phyloP scores from a whole-genome alignment of 228 moss, liverwort and hornwort species.

The Sphagnum magellanicum region DNA sequence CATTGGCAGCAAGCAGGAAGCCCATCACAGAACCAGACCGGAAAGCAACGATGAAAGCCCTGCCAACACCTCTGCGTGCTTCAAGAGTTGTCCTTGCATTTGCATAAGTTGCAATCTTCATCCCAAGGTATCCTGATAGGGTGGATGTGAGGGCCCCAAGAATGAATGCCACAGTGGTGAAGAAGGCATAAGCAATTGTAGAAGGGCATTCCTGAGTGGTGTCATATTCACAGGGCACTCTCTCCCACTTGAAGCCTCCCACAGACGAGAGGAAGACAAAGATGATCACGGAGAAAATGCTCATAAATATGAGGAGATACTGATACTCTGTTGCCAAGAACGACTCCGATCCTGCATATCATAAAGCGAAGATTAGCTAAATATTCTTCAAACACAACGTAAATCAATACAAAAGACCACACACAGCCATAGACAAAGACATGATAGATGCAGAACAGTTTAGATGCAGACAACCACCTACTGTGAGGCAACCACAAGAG shows the following conservation, averaged over 20 bases:
- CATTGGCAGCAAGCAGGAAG: conserved; percentile 61
- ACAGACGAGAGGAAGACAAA: conserved; percentile 85
- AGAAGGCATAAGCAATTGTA: conserved; percentile 52
- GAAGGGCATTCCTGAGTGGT: conserved; percentile 26
- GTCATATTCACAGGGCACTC: conserved; percentile 46
- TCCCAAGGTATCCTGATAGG: conserved; percentile 77
- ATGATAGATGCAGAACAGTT: no score
- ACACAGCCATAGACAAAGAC: no score
- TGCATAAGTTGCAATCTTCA: conserved; percentile 89
- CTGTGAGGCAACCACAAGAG: no score
- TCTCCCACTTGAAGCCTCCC: conserved; percentile 46
- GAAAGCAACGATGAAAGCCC: conserved; percentile 75
- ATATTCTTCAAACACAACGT: no score
- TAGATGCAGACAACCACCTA: no score
- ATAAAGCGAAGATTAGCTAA: no score
- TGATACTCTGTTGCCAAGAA: conserved; percentile 76
- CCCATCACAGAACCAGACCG: conserved; percentile 87
- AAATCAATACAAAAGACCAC: no score
- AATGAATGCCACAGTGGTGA: conserved; percentile 78
- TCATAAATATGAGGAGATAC: conserved; percentile 72
- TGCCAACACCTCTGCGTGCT: conserved; percentile 59
- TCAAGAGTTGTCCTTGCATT: conserved; percentile 86
- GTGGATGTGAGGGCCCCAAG: conserved; percentile 72
- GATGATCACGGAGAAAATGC: conserved; percentile 73
- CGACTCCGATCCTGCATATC: conserved; percentile 47